A percentile compares a stretch with the other conserved stretches of the same genome.
Conservation (phyloP, 1,284 basidiomycete species). For the Leccinum fuscescens region DNA sequence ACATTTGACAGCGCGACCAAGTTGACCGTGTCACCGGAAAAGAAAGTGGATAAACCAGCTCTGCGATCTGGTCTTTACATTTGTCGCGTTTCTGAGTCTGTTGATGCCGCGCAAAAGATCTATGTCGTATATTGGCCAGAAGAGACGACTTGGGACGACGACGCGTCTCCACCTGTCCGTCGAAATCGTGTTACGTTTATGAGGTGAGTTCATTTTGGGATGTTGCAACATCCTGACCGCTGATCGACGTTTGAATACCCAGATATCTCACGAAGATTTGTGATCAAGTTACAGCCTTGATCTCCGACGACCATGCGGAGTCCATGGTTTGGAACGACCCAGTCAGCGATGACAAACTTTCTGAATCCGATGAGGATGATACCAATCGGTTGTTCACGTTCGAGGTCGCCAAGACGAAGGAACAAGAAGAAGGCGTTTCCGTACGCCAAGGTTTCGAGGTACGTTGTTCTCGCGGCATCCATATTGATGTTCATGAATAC, state of each 20-base stretch:
- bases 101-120: constrained; percentile 24
- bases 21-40: constrained; percentile 14
- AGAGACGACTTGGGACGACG: constrained; percentile 57
- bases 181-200: constrained; percentile 61
- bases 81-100: constrained; percentile 16
- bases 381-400: constrained; percentile 53
- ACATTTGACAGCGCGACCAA: constrained; percentile 12
- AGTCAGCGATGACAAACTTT: constrained; percentile 29
- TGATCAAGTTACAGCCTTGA: constrained; percentile 49
- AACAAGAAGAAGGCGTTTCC: constrained; percentile 54
- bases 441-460: constrained; percentile 44
- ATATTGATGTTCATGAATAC: not conserved
- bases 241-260: not conserved
- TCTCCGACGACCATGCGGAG: constrained; percentile 46
- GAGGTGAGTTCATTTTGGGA: constrained; percentile 37
- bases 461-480: not conserved
- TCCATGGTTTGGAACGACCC: constrained; percentile 42
- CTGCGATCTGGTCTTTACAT: constrained; percentile 55
- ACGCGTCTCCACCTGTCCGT: constrained; percentile 43
- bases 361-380: constrained; percentile 38
- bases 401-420: constrained; percentile 54
- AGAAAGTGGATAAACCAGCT: constrained; percentile 20
- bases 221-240: not conserved
- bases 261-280: constrained; percentile 57
- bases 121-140: constrained; percentile 64